Conservation (phyloP, 139 green algal species). For the Dunaliella primolecta region DNA sequence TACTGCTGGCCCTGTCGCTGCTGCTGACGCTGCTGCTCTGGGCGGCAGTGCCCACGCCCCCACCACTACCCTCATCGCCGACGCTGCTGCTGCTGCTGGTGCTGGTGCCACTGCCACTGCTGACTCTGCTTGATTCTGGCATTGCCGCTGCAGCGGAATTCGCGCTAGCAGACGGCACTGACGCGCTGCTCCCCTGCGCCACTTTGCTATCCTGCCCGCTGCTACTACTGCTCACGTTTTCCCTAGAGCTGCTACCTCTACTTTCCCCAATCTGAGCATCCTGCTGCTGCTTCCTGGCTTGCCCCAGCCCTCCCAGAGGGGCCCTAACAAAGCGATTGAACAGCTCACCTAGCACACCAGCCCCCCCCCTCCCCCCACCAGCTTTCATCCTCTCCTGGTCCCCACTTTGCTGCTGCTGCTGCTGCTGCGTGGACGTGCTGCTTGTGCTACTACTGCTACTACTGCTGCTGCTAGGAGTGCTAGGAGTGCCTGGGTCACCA, state of each 20-base stretch:
- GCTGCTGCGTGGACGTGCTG: not conserved
- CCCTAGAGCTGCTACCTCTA: too few species aligned
- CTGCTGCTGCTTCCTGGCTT: not conserved
- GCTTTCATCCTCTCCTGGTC: not conserved
- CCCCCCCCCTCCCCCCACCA: not conserved
- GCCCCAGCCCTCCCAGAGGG: not conserved
- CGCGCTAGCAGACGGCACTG: too few species aligned
- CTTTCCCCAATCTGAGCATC: not conserved
- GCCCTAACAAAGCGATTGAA: not conserved
- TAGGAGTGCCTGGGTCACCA: not conserved
- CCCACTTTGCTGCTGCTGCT: not conserved
- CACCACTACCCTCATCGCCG: not conserved
- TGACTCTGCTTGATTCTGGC: too few species aligned
- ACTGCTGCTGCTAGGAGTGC: not conserved
- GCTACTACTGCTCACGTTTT: not conserved
- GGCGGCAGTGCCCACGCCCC: not conserved
- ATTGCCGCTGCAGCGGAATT: too few species aligned
- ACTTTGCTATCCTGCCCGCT: not conserved
- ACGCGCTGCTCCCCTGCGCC: not conserved
- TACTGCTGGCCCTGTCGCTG: constrained; percentile 2
- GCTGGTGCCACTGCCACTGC: too few species aligned
- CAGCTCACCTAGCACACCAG: not conserved
- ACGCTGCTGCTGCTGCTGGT: too few species aligned
- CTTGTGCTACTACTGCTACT: not conserved
- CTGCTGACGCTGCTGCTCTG: constrained; percentile 2